phyloP scores from a whole-genome alignment of 2,329 filamentous ascomycete species.

The Didymella lethalis region DNA sequence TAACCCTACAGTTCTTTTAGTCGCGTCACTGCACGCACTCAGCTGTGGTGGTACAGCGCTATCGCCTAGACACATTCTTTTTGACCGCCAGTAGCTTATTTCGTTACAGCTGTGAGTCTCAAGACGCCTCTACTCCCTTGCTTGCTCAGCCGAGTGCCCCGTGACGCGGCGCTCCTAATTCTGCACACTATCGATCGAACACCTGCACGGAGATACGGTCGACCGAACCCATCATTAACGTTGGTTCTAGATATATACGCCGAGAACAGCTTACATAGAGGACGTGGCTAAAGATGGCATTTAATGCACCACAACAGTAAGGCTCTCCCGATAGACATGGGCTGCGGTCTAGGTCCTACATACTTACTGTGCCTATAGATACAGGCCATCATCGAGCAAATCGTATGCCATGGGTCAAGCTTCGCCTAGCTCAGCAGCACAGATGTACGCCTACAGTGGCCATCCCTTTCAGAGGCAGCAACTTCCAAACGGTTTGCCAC shows the following conservation, averaged over 20 bases:
- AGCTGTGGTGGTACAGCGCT: constrained; percentile 45
- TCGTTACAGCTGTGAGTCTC: constrained; percentile 37
- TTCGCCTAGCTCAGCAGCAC: constrained; percentile 37
- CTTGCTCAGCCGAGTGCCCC: constrained; percentile 26
- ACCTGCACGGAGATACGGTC: constrained; percentile 25
- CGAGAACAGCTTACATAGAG: constrained; percentile 37
- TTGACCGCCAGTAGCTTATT: constrained; percentile 20
- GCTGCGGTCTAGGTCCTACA: neutral
- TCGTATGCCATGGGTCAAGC: constrained; percentile 44
- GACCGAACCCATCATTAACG: constrained; percentile 41
- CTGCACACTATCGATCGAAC: constrained; percentile 33
- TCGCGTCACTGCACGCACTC: constrained; percentile 33
- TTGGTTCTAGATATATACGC: constrained; percentile 29
- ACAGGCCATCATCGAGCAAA: constrained; percentile 48
- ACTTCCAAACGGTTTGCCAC: constrained; percentile 33
- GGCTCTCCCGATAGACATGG: constrained; percentile 24
- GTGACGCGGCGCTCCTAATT: constrained; percentile 29
- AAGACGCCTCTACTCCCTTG: constrained; percentile 39
- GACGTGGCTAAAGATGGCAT: constrained; percentile 51
- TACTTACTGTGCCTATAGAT: constrained; percentile 46
- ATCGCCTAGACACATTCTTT: constrained; percentile 50
- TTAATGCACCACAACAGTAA: constrained; percentile 54
- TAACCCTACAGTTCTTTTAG: constrained; percentile 34
- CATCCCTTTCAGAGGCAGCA: constrained; percentile 38
- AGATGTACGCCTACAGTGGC: constrained; percentile 49